Conservation (phyloP, 139 green algal genomes). For the Marvania coccoides region DNA sequence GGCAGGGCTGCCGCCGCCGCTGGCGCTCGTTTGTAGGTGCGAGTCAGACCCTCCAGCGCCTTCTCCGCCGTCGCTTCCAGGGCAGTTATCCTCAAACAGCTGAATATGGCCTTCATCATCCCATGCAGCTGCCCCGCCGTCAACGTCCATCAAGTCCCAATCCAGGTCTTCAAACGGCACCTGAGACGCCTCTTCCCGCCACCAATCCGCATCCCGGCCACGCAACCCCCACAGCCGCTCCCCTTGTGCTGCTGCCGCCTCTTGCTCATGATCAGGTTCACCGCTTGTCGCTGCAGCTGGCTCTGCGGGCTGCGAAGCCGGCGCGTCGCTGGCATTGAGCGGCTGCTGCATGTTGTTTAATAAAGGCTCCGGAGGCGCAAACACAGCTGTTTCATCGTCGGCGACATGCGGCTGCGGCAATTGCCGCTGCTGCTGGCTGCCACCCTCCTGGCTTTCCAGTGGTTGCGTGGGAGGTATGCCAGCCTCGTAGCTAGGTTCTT, state of each 20-base stretch:
- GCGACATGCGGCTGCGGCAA: constrained; percentile 1
- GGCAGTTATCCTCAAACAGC: constrained; percentile 1
- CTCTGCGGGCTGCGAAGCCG: too few relatives aligned
- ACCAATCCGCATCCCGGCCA: neutral
- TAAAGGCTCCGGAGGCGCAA: neutral
- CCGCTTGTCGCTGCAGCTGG: too few relatives aligned
- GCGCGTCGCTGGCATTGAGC: too few relatives aligned
- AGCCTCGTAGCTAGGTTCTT: too few relatives aligned
- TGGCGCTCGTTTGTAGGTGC: neutral
- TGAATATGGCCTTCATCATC: neutral
- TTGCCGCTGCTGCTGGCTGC: constrained; percentile 5
- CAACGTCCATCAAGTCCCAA: neutral
- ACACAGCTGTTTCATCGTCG: neutral
- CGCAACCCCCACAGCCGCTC: too few relatives aligned
- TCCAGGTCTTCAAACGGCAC: constrained; percentile 3
- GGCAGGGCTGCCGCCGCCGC: neutral
- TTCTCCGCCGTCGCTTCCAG: neutral
- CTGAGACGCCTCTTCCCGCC: constrained; percentile 1
- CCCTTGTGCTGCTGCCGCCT: too few relatives aligned
- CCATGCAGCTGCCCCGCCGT: neutral
- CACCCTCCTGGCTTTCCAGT: neutral
- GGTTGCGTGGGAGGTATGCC: neutral
- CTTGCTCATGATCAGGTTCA: too few relatives aligned
- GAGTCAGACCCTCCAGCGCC: neutral
- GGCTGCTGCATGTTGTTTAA: neutral